Conservation (phyloP, 202 grass and related monocot species). For the Elaeis oleifera region DNA sequence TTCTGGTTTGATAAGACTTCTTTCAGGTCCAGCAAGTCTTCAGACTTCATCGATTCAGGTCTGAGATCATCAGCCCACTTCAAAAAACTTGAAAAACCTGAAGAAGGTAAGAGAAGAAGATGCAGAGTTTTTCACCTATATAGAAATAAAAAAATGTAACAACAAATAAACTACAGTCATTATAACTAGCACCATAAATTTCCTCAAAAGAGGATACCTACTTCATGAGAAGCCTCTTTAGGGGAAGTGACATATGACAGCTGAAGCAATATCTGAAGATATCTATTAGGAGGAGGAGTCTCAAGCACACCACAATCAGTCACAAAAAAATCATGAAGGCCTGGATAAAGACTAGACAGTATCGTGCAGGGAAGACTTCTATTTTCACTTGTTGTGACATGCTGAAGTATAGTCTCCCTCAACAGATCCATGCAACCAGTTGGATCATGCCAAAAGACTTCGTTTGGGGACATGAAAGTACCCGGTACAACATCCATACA, state of each 20-base stretch:
- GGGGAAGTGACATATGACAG: conserved; percentile 11
- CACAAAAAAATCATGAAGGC: conserved; percentile 29
- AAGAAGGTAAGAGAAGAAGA: neutral
- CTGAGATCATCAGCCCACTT: conserved; percentile 29
- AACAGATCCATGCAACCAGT: conserved; percentile 23
- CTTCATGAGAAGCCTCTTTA: conserved; percentile 22
- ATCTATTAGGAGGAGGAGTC: conserved; percentile 18
- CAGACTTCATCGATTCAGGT: conserved; percentile 15
- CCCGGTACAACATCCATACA: conserved; percentile 12
- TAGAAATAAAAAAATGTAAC: too few species aligned
- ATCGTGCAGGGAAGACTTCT: neutral
- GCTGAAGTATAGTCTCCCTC: neutral
- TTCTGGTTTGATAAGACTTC: conserved; percentile 19
- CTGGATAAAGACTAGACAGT: conserved; percentile 22
- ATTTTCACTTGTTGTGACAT: neutral
- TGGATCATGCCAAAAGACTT: conserved; percentile 25
- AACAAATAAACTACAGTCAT: too few species aligned
- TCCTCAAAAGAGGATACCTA: neutral
- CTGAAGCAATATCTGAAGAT: conserved; percentile 27
- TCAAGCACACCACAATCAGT: conserved; percentile 26
- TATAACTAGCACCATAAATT: too few species aligned
- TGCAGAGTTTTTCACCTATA: neutral
- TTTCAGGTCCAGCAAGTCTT: conserved; percentile 21
- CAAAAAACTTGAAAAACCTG: conserved; percentile 25
- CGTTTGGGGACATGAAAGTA: conserved; percentile 12